Evolutionary conservation across 2,329 filamentous ascomycete species (phyloP).

Genomic region (Lachnellula cervina): DNA sequence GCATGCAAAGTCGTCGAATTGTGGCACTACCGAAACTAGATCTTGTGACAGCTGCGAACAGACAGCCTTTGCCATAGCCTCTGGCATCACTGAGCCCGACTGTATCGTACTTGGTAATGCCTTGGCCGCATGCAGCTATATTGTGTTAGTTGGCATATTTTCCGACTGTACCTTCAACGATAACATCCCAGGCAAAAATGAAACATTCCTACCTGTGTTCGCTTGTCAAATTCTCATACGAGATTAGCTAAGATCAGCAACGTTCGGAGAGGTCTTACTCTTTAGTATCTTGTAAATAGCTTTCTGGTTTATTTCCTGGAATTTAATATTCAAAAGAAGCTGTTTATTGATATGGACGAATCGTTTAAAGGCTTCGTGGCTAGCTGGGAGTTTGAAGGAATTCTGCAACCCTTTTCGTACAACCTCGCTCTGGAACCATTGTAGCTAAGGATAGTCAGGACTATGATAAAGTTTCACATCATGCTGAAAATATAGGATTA

Average conservation of each 20-base stretch:
- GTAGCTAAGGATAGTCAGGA: conserved; percentile 14
- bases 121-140: conserved; percentile 55
- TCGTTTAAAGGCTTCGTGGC: conserved; percentile 56
- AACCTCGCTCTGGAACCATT: conserved; percentile 68
- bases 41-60: conserved; percentile 70
- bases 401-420: conserved; percentile 52
- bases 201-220: conserved; percentile 49
- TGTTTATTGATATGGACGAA: conserved; percentile 69
- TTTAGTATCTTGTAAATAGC: conserved; percentile 82
- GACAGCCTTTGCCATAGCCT: conserved; percentile 67
- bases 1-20: conserved; percentile 79
- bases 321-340: conserved; percentile 75
- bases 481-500: neutral
- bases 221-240: conserved; percentile 75
- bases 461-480: too few relatives aligned
- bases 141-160: neutral
- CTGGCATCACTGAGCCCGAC: conserved; percentile 57
- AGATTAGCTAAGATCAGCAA: conserved; percentile 1
- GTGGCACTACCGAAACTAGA: conserved; percentile 69
- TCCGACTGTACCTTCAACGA: neutral
- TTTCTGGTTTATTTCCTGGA: conserved; percentile 76
- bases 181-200: neutral
- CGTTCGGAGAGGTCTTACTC: conserved; percentile 46
- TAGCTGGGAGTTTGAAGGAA: conserved; percentile 62
- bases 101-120: conserved; percentile 56